A percentile compares a stretch with the other conserved stretches of the same genome.
Evolutionary conservation across 1,284 basidiomycete species (phyloP).

Genomic region (Microbotryum lychnidis-dioicae): DNA sequence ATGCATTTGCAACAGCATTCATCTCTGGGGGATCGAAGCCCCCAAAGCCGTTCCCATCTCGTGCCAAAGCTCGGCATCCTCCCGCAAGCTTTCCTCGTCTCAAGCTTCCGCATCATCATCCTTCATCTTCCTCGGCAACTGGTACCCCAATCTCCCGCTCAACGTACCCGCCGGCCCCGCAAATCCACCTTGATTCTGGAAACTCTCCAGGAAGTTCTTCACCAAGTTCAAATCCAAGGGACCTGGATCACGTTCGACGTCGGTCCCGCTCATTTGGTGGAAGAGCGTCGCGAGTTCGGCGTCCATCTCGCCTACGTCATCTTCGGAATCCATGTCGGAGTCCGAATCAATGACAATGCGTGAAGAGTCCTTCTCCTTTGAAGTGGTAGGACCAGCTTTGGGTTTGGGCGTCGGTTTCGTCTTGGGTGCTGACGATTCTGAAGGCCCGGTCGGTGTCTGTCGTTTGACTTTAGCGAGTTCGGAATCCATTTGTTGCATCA

Average conservation of each 20-base stretch:
- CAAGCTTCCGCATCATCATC: no score
- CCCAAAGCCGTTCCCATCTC: no score
- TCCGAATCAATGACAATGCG: slow-evolving; percentile 33
- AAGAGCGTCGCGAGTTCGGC: slow-evolving; percentile 65
- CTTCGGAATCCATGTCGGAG: slow-evolving; percentile 26
- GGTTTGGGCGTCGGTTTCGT: background rate
- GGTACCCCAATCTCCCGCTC: slow-evolving; percentile 58
- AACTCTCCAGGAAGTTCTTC: slow-evolving; percentile 90
- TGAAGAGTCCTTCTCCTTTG: background rate
- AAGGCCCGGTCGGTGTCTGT: no score
- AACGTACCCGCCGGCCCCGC: slow-evolving; percentile 83
- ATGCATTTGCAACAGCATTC: no score
- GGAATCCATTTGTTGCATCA: slow-evolving; percentile 88
- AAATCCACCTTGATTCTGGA: slow-evolving; percentile 74
- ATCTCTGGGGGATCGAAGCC: no score
- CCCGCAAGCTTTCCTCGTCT: no score
- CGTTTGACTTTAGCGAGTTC: slow-evolving; percentile 52
- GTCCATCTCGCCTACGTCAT: slow-evolving; percentile 65
- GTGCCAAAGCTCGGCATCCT: no score
- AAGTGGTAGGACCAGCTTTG: background rate
- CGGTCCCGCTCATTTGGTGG: slow-evolving; percentile 45
- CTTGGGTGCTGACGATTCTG: background rate
- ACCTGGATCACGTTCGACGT: slow-evolving; percentile 47
- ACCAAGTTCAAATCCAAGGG: slow-evolving; percentile 77
- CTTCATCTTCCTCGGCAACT: slow-evolving; percentile 28